Conservation (phyloP, 2,329 filamentous ascomycete genomes). For the Xylaria sp. region DNA sequence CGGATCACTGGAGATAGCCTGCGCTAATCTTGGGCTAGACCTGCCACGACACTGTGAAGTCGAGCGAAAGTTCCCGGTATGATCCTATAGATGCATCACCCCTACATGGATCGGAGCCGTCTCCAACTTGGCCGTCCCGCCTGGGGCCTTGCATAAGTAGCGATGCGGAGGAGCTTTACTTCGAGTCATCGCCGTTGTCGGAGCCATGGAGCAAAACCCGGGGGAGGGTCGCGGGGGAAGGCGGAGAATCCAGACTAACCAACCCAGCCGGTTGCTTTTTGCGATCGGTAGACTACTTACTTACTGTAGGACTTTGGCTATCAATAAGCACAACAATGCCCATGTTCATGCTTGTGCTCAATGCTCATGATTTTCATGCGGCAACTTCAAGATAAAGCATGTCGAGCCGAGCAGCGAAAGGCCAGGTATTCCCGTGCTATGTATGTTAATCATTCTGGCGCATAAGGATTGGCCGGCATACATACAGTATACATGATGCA, state of each 20-base stretch:
- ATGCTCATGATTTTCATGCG: not conserved
- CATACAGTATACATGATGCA: too few relatives aligned
- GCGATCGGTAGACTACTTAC: not conserved
- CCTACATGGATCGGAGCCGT: not conserved
- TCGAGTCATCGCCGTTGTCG: constrained; percentile 8
- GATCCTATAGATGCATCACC: not conserved
- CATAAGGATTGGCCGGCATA: too few relatives aligned
- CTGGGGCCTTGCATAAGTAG: not conserved
- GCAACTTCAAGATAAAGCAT: not conserved
- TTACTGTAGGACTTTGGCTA: too few relatives aligned
- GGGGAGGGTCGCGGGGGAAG: not conserved
- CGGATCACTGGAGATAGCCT: not conserved
- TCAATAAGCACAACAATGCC: too few relatives aligned
- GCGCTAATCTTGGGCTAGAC: not conserved
- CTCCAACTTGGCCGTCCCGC: not conserved
- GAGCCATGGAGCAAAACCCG: constrained; percentile 11
- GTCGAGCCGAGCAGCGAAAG: not conserved
- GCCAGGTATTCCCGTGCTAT: too few relatives aligned
- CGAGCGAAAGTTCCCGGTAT: not conserved
- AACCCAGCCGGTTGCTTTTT: not conserved
- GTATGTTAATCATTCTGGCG: too few relatives aligned
- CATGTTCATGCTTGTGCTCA: too few relatives aligned
- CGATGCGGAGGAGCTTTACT: not conserved
- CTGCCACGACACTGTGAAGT: not conserved
- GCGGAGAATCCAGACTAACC: not conserved